These are phyloP conservation scores for Ceratobasidium sp. DNA, from an alignment of 1,284 basidiomycete species.

Conservation along the genomic window DNA sequence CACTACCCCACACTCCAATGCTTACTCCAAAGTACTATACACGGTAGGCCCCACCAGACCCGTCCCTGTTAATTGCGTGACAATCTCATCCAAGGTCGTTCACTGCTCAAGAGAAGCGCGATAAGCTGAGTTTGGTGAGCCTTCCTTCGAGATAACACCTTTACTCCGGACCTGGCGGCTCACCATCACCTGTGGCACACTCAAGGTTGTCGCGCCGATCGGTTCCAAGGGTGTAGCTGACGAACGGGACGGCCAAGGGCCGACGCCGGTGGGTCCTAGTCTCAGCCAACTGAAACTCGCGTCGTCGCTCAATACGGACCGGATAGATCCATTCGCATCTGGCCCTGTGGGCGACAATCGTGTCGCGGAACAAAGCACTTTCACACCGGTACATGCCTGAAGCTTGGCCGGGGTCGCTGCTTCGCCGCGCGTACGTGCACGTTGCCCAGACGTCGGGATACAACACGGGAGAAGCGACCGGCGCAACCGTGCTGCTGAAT, in stretches of 20 bases:
- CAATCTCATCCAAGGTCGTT: slow-evolving; percentile 63
- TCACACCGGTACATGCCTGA: slow-evolving; percentile 54
- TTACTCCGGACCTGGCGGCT: slow-evolving; percentile 31
- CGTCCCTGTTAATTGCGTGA: slow-evolving; percentile 20
- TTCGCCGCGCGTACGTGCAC: neutral
- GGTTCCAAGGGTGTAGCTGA: slow-evolving; percentile 65
- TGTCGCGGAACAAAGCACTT: slow-evolving; percentile 66
- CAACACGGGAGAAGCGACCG: slow-evolving; percentile 3
- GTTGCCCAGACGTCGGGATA: slow-evolving; percentile 12
- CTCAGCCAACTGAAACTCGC: slow-evolving; percentile 16
- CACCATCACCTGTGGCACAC: slow-evolving; percentile 50
- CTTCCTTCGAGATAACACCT: slow-evolving; percentile 10
- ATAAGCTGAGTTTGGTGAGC: slow-evolving; percentile 60
- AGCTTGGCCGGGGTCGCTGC: slow-evolving; percentile 54
- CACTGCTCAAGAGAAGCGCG: slow-evolving; percentile 78
- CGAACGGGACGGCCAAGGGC: slow-evolving; percentile 73
- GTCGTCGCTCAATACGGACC: neutral
- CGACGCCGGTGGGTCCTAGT: slow-evolving; percentile 64
- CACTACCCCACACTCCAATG: slow-evolving; percentile 64
- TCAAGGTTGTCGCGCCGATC: slow-evolving; percentile 76
- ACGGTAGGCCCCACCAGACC: slow-evolving; percentile 50
- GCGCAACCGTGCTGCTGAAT: slow-evolving; percentile 16
- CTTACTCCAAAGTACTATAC: slow-evolving; percentile 84
- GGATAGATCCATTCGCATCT: slow-evolving; percentile 63
- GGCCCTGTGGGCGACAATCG: slow-evolving; percentile 73